These are phyloP conservation scores for Nannochloropsis limnetica DNA, from an alignment of 352 stramenopile genomes.

Conservation along the genomic window DNA sequence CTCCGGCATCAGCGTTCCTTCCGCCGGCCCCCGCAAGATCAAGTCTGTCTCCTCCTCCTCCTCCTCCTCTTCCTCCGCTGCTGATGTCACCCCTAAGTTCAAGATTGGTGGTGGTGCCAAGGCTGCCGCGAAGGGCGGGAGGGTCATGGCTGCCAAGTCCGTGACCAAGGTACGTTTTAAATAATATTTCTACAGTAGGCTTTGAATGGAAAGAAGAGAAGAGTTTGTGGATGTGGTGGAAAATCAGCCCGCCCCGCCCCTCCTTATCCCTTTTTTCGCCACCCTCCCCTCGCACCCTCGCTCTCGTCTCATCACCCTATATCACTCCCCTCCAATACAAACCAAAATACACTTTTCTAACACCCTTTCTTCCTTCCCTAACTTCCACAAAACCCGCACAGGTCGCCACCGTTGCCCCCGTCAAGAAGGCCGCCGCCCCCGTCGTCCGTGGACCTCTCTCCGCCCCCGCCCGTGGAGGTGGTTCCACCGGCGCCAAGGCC, in stretches of 20 bases:
- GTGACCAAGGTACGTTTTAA: not conserved
- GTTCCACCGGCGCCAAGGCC: not conserved
- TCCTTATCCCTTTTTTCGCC: not conserved
- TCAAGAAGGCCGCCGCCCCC: not conserved
- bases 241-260: too few species aligned
- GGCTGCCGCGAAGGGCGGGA: too few species aligned
- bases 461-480: not conserved
- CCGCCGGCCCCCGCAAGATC: conserved; percentile 25
- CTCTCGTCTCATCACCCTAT: not conserved
- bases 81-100: not conserved
- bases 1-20: not conserved
- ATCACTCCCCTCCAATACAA: too few species aligned
- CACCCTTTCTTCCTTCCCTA: too few species aligned
- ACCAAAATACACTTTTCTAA: too few species aligned
- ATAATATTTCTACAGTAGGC: not conserved
- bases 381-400: not conserved
- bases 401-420: not conserved
- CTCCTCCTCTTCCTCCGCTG: not conserved
- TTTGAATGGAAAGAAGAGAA: not conserved
- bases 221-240: too few species aligned
- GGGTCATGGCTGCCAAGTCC: not conserved
- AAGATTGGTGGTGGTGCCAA: not conserved
- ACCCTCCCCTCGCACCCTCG: not conserved
- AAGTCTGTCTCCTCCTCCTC: not conserved
- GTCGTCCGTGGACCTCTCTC: not conserved